A percentile compares a stretch with the other conserved stretches of the same genome.
Conservation (phyloP, 2,329 filamentous ascomycete genomes). For the Colletotrichum phormii region DNA sequence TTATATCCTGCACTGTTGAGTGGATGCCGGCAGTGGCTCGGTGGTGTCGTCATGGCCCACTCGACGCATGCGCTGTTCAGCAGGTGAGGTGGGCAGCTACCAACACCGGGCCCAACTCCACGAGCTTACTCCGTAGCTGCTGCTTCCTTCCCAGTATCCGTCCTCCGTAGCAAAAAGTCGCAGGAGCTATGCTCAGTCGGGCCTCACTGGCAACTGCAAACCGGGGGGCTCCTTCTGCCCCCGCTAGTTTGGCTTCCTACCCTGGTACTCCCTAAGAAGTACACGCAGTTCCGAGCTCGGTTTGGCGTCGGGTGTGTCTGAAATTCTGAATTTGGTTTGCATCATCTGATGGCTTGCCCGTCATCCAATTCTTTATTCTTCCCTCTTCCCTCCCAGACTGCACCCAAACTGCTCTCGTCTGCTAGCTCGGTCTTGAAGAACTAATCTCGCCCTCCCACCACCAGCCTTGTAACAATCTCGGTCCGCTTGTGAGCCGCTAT, state of each 20-base stretch:
- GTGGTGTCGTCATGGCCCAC: constrained; percentile 37
- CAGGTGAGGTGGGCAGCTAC: constrained; percentile 20
- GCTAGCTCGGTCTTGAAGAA: not conserved
- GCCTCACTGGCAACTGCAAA: not conserved
- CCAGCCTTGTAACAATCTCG: not conserved
- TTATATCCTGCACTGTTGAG: not conserved
- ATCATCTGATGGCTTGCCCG: constrained; percentile 32
- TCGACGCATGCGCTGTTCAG: constrained; percentile 24
- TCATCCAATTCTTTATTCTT: constrained; percentile 15
- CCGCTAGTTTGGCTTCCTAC: constrained; percentile 29
- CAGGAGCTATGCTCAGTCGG: not conserved
- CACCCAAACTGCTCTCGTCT: not conserved
- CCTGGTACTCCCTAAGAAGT: not conserved
- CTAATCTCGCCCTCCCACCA: no score
- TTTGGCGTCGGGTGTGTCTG: not conserved
- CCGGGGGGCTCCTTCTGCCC: constrained; percentile 2
- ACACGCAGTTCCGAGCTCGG: not conserved
- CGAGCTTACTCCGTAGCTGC: not conserved
- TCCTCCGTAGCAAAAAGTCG: not conserved
- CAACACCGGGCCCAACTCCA: not conserved
- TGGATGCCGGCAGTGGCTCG: constrained; percentile 31
- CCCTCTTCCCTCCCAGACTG: not conserved
- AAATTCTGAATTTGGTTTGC: constrained; percentile 4
- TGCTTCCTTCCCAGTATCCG: not conserved
- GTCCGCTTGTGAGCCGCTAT: not conserved